phyloP scores from a whole-genome alignment of 1,284 basidiomycete species.

The Boletus semigastroideus region DNA sequence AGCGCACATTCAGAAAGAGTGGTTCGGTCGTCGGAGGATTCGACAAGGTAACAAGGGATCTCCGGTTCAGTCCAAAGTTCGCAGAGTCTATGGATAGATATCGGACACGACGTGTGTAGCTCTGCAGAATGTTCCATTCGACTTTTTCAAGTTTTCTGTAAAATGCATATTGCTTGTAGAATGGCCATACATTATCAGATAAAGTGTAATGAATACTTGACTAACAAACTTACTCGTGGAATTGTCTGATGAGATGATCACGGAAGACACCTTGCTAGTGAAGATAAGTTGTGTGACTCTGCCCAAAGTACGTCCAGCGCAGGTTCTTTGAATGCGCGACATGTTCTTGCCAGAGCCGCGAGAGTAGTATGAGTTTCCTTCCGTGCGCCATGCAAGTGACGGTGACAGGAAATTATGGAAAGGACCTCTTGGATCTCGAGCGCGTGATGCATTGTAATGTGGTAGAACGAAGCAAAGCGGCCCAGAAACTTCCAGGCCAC shows the following conservation, averaged over 20 bases:
- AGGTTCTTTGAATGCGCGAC: neutral
- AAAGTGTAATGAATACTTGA: neutral
- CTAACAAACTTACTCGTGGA: neutral
- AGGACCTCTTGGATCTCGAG: too few species aligned
- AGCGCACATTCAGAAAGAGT: neutral
- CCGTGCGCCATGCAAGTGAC: too few species aligned
- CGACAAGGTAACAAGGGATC: neutral
- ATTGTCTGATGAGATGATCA: neutral
- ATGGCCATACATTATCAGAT: too few species aligned
- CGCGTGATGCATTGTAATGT: too few species aligned
- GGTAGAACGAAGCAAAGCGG: too few species aligned
- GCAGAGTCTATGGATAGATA: neutral
- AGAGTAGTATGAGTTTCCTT: too few species aligned
- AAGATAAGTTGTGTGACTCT: neutral
- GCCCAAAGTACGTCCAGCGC: neutral
- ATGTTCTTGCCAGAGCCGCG: neutral
- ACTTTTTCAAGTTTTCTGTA: neutral
- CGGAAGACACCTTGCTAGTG: neutral
- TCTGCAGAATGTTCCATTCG: neutral
- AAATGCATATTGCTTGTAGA: neutral
- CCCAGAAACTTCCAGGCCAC: too few species aligned
- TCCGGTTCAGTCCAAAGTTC: neutral
- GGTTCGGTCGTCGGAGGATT: neutral
- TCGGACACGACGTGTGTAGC: neutral
- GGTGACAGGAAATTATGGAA: too few species aligned